Evolutionary conservation across 805 yeast genomes (phyloP).

Genomic region (Saccharomyces kudriavzevii): DNA sequence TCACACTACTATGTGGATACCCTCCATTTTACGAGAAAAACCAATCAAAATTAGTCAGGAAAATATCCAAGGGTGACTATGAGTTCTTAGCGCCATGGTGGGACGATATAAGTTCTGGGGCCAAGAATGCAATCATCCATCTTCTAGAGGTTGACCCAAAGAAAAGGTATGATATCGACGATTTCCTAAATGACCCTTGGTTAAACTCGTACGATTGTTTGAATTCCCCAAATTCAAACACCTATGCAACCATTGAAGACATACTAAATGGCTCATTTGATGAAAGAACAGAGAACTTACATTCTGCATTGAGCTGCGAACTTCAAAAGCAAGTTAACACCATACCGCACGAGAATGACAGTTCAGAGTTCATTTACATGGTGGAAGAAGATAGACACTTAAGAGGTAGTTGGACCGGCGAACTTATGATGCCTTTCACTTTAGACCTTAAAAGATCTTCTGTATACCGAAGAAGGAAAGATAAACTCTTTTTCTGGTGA

Average conservation of each 20-base stretch:
- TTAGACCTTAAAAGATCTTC: neutral
- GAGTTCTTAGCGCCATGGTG: constrained; percentile 75
- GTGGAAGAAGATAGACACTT: neutral
- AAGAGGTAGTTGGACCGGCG: neutral
- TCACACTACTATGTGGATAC: constrained; percentile 88
- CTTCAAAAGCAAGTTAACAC: neutral
- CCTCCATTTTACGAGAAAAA: constrained; percentile 83
- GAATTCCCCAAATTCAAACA: neutral
- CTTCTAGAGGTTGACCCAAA: constrained; percentile 63
- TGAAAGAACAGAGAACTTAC: neutral
- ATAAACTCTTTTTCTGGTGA: neutral
- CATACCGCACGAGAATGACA: neutral
- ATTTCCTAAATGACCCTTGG: constrained; percentile 67
- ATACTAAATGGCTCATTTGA: neutral
- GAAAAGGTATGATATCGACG: constrained; percentile 56
- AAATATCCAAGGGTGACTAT: constrained; percentile 61
- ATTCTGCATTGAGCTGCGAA: neutral
- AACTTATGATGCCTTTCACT: neutral
- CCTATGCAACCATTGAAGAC: neutral
- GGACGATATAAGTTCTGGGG: constrained; percentile 66
- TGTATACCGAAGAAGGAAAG: neutral
- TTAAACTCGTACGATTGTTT: constrained; percentile 25
- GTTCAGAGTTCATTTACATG: neutral
- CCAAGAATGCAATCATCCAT: constrained; percentile 58
- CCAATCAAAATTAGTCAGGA: constrained; percentile 54